Evolutionary conservation across 495 filamentous ascomycete species (phyloP).

Genomic region (Aspergillus indologenus): DNA sequence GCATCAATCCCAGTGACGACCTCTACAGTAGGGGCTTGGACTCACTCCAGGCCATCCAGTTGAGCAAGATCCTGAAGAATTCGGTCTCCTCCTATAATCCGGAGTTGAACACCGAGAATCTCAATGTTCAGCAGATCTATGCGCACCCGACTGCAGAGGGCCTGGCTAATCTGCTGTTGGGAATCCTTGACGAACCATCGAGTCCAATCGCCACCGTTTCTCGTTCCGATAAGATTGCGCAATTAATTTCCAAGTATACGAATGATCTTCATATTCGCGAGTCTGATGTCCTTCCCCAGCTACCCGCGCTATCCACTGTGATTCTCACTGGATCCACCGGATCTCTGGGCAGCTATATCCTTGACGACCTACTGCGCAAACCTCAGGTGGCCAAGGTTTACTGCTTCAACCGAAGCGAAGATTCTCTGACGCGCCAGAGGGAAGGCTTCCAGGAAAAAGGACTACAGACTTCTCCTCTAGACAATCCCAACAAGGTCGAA

Average conservation of each 20-base stretch:
- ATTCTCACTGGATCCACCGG: constrained; percentile 60
- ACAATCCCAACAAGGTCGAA: constrained; percentile 25
- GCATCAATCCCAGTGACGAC: constrained; percentile 16
- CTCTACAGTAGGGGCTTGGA: constrained; percentile 29
- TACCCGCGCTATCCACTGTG: constrained; percentile 16
- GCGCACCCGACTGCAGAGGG: constrained; percentile 26
- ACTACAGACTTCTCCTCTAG: constrained; percentile 6
- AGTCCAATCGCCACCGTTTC: constrained; percentile 4
- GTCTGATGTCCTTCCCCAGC: neutral
- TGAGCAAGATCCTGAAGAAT: constrained; percentile 20
- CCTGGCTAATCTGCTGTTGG: constrained; percentile 17
- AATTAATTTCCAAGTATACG: constrained; percentile 20
- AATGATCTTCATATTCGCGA: constrained; percentile 19
- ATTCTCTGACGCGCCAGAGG: constrained; percentile 17
- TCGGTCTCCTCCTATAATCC: constrained; percentile 13
- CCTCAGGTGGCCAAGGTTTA: constrained; percentile 43
- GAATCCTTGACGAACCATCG: constrained; percentile 16
- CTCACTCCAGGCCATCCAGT: constrained; percentile 33
- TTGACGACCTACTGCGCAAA: constrained; percentile 40
- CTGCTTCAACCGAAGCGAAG: constrained; percentile 52
- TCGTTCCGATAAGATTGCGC: constrained; percentile 19
- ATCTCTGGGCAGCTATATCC: constrained; percentile 54
- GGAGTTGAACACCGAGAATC: constrained; percentile 12
- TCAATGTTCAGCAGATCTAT: constrained; percentile 23
- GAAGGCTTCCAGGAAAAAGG: constrained; percentile 14